phyloP scores from a whole-genome alignment of 2,329 filamentous ascomycete species.

The Verruconis gallopava region DNA sequence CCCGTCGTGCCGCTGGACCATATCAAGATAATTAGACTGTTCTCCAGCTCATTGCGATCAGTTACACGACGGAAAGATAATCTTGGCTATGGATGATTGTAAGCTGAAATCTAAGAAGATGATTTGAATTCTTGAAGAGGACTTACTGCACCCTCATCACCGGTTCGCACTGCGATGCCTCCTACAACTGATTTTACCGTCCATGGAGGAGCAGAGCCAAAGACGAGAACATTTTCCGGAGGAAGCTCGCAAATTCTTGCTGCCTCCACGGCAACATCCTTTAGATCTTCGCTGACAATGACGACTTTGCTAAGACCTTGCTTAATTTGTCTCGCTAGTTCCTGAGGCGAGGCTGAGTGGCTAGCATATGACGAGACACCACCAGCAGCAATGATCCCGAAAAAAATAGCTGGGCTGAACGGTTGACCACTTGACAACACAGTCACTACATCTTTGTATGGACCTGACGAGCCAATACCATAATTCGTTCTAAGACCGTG shows the following conservation, averaged over 20 bases:
- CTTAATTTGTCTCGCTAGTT: conserved; percentile 37
- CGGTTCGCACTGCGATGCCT: conserved; percentile 16
- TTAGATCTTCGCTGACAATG: conserved; percentile 36
- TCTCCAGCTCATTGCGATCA: conserved; percentile 33
- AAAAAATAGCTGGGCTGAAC: conserved; percentile 41
- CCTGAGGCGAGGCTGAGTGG: conserved; percentile 39
- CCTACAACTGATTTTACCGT: conserved; percentile 26
- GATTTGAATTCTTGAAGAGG: too few species aligned
- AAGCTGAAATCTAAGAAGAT: too few species aligned
- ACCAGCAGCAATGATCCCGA: conserved; percentile 44
- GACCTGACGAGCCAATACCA: conserved; percentile 37
- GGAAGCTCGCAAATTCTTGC: conserved; percentile 25
- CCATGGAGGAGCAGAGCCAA: conserved; percentile 39
- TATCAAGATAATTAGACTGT: conserved; percentile 32
- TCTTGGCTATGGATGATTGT: too few species aligned
- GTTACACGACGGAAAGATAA: conserved; percentile 28
- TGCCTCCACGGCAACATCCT: conserved; percentile 33
- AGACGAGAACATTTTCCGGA: conserved; percentile 30
- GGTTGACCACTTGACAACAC: conserved; percentile 44
- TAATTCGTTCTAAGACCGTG: conserved; percentile 42
- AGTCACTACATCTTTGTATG: conserved; percentile 36
- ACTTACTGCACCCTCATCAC: conserved; percentile 17
- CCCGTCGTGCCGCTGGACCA: conserved; percentile 37
- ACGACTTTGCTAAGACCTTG: conserved; percentile 31
- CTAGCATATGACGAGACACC: conserved; percentile 30